Evolutionary conservation across 768 basidiomycete species (phyloP).

Genomic region (Thelephora ganbajun): DNA sequence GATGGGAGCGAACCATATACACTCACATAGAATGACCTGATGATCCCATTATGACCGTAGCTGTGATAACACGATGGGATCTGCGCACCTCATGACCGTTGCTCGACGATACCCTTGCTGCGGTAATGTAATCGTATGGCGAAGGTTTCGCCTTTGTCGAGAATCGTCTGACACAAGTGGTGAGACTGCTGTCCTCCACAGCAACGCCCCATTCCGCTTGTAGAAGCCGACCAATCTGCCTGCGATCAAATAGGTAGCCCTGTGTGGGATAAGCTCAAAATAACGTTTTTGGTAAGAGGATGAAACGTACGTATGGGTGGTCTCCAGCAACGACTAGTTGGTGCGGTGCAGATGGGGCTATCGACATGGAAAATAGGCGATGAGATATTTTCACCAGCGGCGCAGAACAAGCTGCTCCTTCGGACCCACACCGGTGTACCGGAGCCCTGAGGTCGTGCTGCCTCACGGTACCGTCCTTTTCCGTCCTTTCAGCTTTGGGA

Average conservation of each 20-base stretch:
- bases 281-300: background rate
- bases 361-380: constrained; percentile 57
- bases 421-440: constrained; percentile 42
- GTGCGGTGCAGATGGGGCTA: constrained; percentile 70
- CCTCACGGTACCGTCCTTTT: constrained; percentile 72
- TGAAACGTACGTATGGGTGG: constrained; percentile 49
- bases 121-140: constrained; percentile 53
- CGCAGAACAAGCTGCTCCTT: constrained; percentile 39
- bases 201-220: constrained; percentile 59
- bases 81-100: constrained; percentile 62
- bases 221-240: constrained; percentile 49
- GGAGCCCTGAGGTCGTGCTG: constrained; percentile 70
- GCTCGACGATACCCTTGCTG: constrained; percentile 50
- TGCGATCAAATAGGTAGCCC: constrained; percentile 76
- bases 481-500: constrained; percentile 7
- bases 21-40: constrained; percentile 54
- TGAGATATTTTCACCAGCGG: constrained; percentile 54
- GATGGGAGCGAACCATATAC: background rate
- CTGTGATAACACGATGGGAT: background rate
- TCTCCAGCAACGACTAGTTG: constrained; percentile 80
- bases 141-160: constrained; percentile 29
- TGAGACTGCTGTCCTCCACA: constrained; percentile 33
- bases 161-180: constrained; percentile 74
- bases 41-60: background rate
- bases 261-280: constrained; percentile 17